Evolutionary conservation across 441 rosid species (phyloP), one percentile per base, ranked within the genome.

Genomic region (Hypseocharis bilobata): DNA sequence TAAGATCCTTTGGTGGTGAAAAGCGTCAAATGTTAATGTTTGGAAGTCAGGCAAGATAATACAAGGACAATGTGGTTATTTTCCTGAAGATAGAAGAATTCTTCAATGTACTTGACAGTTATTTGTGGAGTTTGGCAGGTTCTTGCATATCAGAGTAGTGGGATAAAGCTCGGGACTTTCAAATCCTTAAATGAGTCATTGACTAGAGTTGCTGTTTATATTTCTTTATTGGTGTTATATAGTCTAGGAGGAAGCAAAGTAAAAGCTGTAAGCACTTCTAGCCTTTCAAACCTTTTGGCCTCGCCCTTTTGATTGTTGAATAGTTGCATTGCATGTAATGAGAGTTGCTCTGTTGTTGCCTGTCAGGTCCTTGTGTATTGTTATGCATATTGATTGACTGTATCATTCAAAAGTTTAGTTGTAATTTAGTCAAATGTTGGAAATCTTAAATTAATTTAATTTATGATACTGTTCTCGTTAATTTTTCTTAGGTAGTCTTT

Each of bases 1-100:
- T 92, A 60, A 85, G 96, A 81, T 92, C 96, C 22, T 92, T 92
- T 78, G 83, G 96, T 52, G 98, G 96, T 69, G 98, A 92, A 81
- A 90, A 82, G 74, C 87, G 78, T 61, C 98, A 89, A 78, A 89
- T 89, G 96, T 78, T 73, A 66, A 78, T 83, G 82, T 88, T 92
- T 62, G 96, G 94, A 71, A 74, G 78, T 54, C 94, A 84, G 89
- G 98, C 85, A 79, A 82, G 72, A 38, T 27, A 27, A 44, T 55
- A 57, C 20, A 64, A 62, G 54, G 40, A 17, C 61, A 47, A 1
- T 38, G 32, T 56, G 27, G 60, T 4, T 65, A 45, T 19, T 64
- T 47, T 54, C 8, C 30, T 52, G 52, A 45, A 69, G 28, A 36
- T 51, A 51, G 26, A 29, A 57, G 47, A 60, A 25, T 69, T 60